Percentiles rank a stretch among this genome's conserved stretches.
Evolutionary conservation across 106 monocot genomes (phyloP).

Genomic region (Ottelia alismoides): DNA sequence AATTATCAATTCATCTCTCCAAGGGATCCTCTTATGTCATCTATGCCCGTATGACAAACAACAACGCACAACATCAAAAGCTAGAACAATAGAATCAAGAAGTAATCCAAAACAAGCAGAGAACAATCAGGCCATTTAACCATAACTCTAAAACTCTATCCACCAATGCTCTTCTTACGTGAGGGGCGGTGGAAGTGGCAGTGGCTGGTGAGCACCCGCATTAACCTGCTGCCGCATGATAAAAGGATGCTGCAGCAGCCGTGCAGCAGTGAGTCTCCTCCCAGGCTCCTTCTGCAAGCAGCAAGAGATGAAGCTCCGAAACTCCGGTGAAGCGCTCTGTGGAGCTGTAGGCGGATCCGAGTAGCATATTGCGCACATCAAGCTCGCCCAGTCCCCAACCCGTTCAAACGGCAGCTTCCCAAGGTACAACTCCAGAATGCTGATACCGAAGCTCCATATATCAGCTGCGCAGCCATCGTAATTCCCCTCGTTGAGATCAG

Average conservation of each 20-base stretch:
- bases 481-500: conserved; percentile 36
- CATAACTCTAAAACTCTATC: too few relatives aligned
- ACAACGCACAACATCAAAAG: too few relatives aligned
- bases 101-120: too few relatives aligned
- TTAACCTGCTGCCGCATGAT: too few relatives aligned
- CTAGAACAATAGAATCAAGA: too few relatives aligned
- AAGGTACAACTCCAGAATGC: conserved; percentile 83
- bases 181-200: too few relatives aligned
- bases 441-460: conserved; percentile 86
- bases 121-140: too few relatives aligned
- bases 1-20: too few relatives aligned
- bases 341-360: conserved; percentile 6
- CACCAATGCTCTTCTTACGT: too few relatives aligned
- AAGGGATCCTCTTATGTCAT: too few relatives aligned
- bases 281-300: conserved; percentile 11
- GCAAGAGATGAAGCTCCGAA: background rate
- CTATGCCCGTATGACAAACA: too few relatives aligned
- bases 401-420: conserved; percentile 57
- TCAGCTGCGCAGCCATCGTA: conserved; percentile 82
- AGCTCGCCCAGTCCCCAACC: conserved; percentile 72
- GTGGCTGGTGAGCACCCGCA: too few relatives aligned
- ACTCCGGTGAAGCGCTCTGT: conserved; percentile 3
- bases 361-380: conserved; percentile 31
- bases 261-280: conserved; percentile 1
- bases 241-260: conserved; percentile 8